Percentiles rank a stretch among this genome's conserved stretches.
Evolutionary conservation across 2,329 filamentous ascomycete species (phyloP).

Genomic region (Pseudogymnoascus sp.): DNA sequence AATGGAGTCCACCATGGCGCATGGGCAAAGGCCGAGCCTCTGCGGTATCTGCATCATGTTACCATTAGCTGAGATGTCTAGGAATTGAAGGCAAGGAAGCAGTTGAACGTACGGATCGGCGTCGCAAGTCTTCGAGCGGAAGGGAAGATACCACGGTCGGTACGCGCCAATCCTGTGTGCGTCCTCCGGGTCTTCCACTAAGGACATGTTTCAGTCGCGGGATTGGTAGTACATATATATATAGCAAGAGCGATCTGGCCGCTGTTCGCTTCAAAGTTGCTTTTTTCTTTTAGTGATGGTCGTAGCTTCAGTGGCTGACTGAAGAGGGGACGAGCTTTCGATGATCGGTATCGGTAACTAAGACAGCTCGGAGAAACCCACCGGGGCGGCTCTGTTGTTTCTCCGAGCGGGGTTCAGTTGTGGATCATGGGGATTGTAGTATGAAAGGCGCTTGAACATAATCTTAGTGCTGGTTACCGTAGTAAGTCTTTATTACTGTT

Average conservation of each 20-base stretch:
- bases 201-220: background rate
- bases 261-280: background rate
- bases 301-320: background rate
- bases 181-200: background rate
- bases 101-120: background rate
- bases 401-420: background rate
- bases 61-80: background rate
- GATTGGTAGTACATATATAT: background rate
- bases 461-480: background rate
- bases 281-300: background rate
- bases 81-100: background rate
- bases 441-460: constrained; percentile 1
- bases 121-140: constrained; percentile 35
- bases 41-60: constrained; percentile 24
- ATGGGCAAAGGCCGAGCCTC: background rate
- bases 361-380: no score
- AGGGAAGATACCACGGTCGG: constrained; percentile 46
- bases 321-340: background rate
- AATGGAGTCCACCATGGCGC: constrained; percentile 34
- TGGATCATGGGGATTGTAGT: background rate
- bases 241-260: background rate
- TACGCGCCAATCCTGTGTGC: constrained; percentile 27
- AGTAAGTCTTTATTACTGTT: background rate
- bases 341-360: background rate
- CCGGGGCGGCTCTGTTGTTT: background rate